These are phyloP conservation scores for Pythium aphanidermatum DNA, from an alignment of 352 stramenopile genomes.

Conservation along the genomic window DNA sequence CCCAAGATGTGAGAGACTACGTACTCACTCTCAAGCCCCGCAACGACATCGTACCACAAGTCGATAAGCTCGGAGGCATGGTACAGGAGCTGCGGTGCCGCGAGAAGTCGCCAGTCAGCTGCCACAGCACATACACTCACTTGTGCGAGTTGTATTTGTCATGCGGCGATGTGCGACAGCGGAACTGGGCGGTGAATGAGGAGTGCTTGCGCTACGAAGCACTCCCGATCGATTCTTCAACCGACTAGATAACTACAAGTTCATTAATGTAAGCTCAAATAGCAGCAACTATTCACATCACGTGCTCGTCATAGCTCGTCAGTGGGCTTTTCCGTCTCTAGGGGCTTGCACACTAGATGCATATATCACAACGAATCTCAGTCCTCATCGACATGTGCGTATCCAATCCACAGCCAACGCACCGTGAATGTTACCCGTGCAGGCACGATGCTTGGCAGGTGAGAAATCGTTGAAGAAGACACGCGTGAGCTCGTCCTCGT, in stretches of 20 bases:
- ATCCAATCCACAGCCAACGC: neutral
- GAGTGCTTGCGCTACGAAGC: conserved; percentile 49
- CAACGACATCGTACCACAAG: conserved; percentile 73
- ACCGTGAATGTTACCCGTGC: conserved; percentile 42
- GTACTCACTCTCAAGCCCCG: conserved; percentile 75
- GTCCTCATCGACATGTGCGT: neutral
- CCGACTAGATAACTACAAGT: too few relatives aligned
- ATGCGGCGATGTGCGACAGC: conserved; percentile 49
- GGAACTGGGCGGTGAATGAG: conserved; percentile 57
- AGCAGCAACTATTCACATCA: too few relatives aligned
- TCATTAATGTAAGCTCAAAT: too few relatives aligned
- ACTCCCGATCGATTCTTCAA: neutral
- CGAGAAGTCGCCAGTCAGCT: conserved; percentile 54
- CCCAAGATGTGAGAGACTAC: conserved; percentile 62
- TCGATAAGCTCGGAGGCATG: conserved; percentile 68
- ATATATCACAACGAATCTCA: neutral
- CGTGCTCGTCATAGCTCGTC: too few relatives aligned
- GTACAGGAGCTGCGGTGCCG: conserved; percentile 77
- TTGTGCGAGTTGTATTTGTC: conserved; percentile 72
- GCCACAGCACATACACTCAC: conserved; percentile 68
- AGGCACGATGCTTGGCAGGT: conserved; percentile 58
- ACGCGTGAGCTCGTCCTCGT: conserved; percentile 73
- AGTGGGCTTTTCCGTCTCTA: neutral
- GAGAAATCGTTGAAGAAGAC: conserved; percentile 77
- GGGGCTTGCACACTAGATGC: conserved; percentile 6